A percentile compares a stretch with the other conserved stretches of the same genome.
Conservation (phyloP, 1,139 yeast species). For the Geotrichum siamense region DNA sequence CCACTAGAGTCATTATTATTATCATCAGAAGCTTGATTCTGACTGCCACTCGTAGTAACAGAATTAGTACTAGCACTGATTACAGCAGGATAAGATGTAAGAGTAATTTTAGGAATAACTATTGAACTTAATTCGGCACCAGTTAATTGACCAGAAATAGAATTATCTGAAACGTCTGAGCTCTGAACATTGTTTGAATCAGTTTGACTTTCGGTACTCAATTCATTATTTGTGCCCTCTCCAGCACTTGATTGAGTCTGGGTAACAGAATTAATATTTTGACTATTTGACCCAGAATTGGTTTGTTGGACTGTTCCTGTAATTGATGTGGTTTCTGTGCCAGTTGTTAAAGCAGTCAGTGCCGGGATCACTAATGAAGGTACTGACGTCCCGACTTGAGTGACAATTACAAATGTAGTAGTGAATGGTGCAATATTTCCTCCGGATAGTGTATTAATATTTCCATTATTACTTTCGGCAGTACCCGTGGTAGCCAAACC, state of each 20-base stretch:
- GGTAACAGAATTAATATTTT: not conserved
- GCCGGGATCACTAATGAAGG: slow-evolving; percentile 8
- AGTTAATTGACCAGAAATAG: too few relatives aligned
- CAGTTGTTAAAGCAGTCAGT: not conserved
- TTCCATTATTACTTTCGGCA: not conserved
- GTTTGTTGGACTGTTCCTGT: not conserved
- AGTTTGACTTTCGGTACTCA: too few relatives aligned
- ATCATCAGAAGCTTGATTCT: too few relatives aligned
- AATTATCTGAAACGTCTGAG: too few relatives aligned
- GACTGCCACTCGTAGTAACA: too few relatives aligned
- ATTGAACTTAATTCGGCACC: too few relatives aligned
- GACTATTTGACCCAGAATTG: not conserved
- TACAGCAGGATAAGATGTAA: not conserved
- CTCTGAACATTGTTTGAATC: too few relatives aligned
- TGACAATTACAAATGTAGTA: slow-evolving; percentile 6
- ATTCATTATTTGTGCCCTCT: too few relatives aligned
- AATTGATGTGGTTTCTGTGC: not conserved
- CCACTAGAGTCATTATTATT: not conserved
- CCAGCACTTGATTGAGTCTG: not conserved
- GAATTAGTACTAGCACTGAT: not conserved
- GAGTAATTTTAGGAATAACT: not conserved
- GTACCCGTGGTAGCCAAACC: slow-evolving; percentile 2
- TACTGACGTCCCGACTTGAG: slow-evolving; percentile 8
- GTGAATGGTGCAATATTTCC: slow-evolving; percentile 2
- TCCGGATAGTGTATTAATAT: not conserved